Base-by-base conservation (phyloP, 768 basidiomycete species). In the Lactarius pseudohatsudake region DNA sequence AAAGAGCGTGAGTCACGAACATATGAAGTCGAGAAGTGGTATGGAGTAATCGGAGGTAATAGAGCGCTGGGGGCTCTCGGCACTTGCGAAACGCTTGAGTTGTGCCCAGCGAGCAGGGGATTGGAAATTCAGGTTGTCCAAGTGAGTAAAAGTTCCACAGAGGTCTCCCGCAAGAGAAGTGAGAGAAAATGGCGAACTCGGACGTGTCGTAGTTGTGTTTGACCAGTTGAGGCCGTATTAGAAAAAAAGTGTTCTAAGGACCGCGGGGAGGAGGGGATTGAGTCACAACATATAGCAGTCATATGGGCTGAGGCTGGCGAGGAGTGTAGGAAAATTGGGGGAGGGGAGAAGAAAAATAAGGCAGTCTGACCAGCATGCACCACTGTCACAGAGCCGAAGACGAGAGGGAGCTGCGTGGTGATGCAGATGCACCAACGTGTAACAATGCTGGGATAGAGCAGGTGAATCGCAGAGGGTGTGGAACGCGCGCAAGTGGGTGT, bases 391-490 rank as follows among this genome's bases (percentile, higher is more conserved):
- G 32, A 50, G 38, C 47, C n/a, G 13, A 50, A 62, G 30, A 7
- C 34, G 22, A 64, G 43, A 40, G 55, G 59, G 47, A 13, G 43
- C n/a, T 28, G 47, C 61, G 15, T 62, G 61, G 56, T 22, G 30
- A 56, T 34, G 53, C 36, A 65, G 4, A 57, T 36, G 20, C 26
- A 36, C 55, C 47, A 50, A 40, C 43, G 45, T 47, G 41, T 41
- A 64, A 50, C 28, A 34, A 45, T 60, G 40, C 41, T 45, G 28
- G 26, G 22, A 28, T 47, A 16, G 38, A 54, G n/a, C 16, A 55
- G 40, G 65, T 66, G 61, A 66, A 16, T 58, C 28, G 36, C 16
- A 30, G 34, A 26, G 30, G 34, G 55, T 61, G 56, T 57, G 45
- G 57, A 32, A 62, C n/a, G 15, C 20, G 20, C 18, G 40, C 50